A percentile compares a stretch with the other conserved stretches of the same genome.
These are phyloP conservation scores for Erythrobasidium hasegawianum DNA, from an alignment of 1,284 basidiomycete genomes.

Conservation along the genomic window DNA sequence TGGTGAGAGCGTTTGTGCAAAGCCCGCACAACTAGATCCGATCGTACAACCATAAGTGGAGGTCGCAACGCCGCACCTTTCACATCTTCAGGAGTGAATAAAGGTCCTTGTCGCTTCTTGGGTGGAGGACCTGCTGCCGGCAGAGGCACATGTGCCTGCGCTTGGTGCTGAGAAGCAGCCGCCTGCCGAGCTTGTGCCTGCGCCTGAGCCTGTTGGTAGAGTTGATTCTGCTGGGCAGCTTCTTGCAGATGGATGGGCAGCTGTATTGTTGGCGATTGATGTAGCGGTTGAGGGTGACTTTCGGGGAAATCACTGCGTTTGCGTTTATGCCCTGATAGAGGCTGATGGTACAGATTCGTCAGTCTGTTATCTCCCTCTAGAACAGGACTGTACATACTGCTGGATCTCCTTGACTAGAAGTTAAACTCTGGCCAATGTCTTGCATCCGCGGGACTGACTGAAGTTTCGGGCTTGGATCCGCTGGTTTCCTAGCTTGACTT, in stretches of 20 bases:
- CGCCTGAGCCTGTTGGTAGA: constrained; percentile 10
- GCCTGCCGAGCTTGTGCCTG: constrained; percentile 15
- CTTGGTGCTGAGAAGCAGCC: neutral
- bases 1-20: constrained; percentile 23
- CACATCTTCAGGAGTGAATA: constrained; percentile 32
- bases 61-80: constrained; percentile 27
- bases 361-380: too few species aligned
- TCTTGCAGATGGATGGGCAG: constrained; percentile 15
- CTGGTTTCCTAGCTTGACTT: too few species aligned
- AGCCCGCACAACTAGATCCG: constrained; percentile 25
- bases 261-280: neutral
- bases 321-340: constrained; percentile 6
- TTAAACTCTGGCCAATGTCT: too few species aligned
- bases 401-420: too few species aligned
- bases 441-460: too few species aligned
- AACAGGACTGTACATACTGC: too few species aligned
- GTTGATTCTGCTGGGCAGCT: constrained; percentile 8
- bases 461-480: too few species aligned
- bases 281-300: neutral
- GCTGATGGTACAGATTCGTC: neutral
- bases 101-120: constrained; percentile 22
- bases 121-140: constrained; percentile 8
- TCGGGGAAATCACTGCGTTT: constrained; percentile 13
- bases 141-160: constrained; percentile 7
- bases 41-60: constrained; percentile 32